Base-by-base conservation (phyloP, 805 yeast species). In the Huiozyma naganishii region DNA sequence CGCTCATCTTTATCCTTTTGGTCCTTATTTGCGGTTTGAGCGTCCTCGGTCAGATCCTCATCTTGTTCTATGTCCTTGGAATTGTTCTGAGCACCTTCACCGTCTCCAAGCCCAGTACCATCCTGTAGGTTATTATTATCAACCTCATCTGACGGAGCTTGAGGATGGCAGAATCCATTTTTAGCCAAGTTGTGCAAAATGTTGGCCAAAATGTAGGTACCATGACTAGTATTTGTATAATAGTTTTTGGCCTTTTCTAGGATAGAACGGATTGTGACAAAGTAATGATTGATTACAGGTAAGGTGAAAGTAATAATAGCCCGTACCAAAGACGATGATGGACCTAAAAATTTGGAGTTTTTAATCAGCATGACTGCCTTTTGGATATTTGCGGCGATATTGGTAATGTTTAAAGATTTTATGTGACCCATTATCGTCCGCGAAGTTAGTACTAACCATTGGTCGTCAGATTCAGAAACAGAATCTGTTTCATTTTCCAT, bases 51-150 rank as follows among this genome's bases (percentile, higher is more conserved):
- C 40, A 90, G 69, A 61, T 92, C 95, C 48, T 88, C 96, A 52
- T 89, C 96, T 42, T 89, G 94, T 49, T 82, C 96, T 40, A 82
- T 83, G 57, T 88, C 95, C 41, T 87, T 81, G 0, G 90, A 77
- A 52, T 83, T 77, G 53, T 83, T 81, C 27, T 77, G 72, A 2
- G 83, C 95, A 50, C 96, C 97, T 44, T 75, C 80, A 27, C 97
- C 98, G 54, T 90, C 92, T 32, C 98, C 98, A 17, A 85, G 67
- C 6, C 95, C 95, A 6, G 95, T 85, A 39, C 97, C 97, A 37
- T 85, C 92, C 36, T 83, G 82, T 46, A 81, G 59, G 42, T 83
- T 78, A 45, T 80, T 76, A 44, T 80, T 82, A 11, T 73, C 71
- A 9, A 77, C 76, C 34, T 80, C 82, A 23, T 73, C 72, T 6